Conservation (phyloP, 2,329 filamentous ascomycete genomes). For the Fonsecaea multimorphosa region DNA sequence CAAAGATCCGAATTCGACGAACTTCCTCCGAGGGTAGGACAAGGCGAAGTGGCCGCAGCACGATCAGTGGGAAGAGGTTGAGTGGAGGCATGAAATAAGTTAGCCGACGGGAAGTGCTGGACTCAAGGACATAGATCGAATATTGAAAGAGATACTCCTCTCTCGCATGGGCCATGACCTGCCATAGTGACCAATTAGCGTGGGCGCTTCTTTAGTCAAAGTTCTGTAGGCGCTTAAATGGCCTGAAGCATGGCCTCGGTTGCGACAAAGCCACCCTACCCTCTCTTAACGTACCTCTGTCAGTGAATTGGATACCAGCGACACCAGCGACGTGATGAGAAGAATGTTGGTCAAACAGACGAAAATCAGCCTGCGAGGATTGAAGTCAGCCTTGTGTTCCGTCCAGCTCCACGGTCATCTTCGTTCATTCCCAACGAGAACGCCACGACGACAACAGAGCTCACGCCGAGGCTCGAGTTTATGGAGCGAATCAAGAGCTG, state of each 20-base stretch:
- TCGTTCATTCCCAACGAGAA: not conserved
- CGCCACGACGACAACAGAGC: slow-evolving; percentile 24
- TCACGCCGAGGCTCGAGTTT: slow-evolving; percentile 3
- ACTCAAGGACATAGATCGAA: slow-evolving; percentile 53
- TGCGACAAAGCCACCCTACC: slow-evolving; percentile 16
- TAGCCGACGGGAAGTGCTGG: slow-evolving; percentile 53
- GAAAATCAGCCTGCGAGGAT: slow-evolving; percentile 58
- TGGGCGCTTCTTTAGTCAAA: slow-evolving; percentile 6
- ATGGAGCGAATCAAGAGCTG: not conserved
- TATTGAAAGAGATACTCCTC: slow-evolving; percentile 66
- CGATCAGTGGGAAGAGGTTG: slow-evolving; percentile 65
- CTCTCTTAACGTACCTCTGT: slow-evolving; percentile 55
- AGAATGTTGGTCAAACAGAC: slow-evolving; percentile 67
- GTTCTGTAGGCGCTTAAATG: slow-evolving; percentile 8
- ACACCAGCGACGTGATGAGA: slow-evolving; percentile 65
- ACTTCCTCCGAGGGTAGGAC: slow-evolving; percentile 61
- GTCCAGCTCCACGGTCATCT: slow-evolving; percentile 21
- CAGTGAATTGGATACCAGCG: slow-evolving; percentile 63
- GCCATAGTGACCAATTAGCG: slow-evolving; percentile 29
- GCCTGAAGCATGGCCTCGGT: slow-evolving; percentile 17
- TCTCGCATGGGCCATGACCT: slow-evolving; percentile 67
- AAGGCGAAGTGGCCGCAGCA: slow-evolving; percentile 63
- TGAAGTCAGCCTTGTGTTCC: slow-evolving; percentile 26
- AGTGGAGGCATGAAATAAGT: slow-evolving; percentile 57
- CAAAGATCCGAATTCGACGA: slow-evolving; percentile 61